Evolutionary conservation across 129 eudicot species (phyloP).

Genomic region (Deinandra increscens): DNA sequence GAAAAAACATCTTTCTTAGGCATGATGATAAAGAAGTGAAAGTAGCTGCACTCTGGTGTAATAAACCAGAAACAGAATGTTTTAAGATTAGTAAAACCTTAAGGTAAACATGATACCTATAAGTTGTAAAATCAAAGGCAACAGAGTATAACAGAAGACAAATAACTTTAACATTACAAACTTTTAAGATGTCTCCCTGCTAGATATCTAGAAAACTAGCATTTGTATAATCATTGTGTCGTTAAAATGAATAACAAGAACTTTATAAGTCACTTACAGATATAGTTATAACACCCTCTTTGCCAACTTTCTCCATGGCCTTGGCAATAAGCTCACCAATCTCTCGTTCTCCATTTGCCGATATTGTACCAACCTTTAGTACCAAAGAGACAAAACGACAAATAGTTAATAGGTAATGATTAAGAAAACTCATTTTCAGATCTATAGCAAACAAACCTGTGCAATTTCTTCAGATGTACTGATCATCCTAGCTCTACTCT

Average conservation of each 20-base stretch:
- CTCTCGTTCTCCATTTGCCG: conserved; percentile 52
- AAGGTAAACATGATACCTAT: background rate
- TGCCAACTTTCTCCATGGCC: conserved; percentile 57
- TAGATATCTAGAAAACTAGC: background rate
- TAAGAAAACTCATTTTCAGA: background rate
- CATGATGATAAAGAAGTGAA: background rate
- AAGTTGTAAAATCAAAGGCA: background rate
- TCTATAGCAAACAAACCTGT: conserved; percentile 37
- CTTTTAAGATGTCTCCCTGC: background rate
- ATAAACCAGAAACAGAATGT: background rate
- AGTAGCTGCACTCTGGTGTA: background rate
- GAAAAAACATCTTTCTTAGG: no score
- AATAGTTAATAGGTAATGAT: background rate
- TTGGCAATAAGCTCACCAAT: conserved; percentile 55
- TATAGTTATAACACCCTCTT: conserved; percentile 53
- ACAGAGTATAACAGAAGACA: background rate
- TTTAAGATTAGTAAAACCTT: background rate
- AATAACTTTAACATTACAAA: background rate
- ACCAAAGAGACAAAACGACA: background rate
- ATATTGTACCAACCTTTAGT: conserved; percentile 51
- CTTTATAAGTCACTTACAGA: conserved; percentile 24
- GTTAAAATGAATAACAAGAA: background rate
- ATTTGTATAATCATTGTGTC: background rate
- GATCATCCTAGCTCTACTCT: conserved; percentile 66
- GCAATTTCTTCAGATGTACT: conserved; percentile 71